These are phyloP conservation scores for Hirsutella rhossiliensis DNA, from an alignment of 2,329 filamentous ascomycete genomes.

Conservation along the genomic window DNA sequence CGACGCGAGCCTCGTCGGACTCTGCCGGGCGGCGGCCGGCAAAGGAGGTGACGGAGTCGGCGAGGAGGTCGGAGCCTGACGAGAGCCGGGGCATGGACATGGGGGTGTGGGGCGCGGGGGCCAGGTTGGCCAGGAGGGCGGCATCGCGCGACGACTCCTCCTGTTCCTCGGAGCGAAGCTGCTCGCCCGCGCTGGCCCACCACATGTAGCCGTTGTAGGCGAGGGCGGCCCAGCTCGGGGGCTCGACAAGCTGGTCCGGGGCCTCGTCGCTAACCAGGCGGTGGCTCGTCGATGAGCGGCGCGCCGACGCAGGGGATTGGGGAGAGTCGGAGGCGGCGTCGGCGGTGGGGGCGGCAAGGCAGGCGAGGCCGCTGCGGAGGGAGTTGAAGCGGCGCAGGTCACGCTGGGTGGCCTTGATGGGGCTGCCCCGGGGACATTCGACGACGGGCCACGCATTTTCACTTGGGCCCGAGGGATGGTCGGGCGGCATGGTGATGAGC, in stretches of 20 bases:
- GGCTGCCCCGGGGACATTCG: conserved; percentile 48
- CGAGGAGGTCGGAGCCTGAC: conserved; percentile 21
- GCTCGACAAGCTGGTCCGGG: conserved; percentile 47
- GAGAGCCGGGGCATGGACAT: conserved; percentile 18
- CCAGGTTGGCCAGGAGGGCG: conserved; percentile 41
- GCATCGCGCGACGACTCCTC: conserved; percentile 45
- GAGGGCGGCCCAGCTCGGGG: conserved; percentile 57
- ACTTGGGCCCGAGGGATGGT: conserved; percentile 42
- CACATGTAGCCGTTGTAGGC: conserved; percentile 80
- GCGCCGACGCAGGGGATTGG: conserved; percentile 11
- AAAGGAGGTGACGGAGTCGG: conserved; percentile 33
- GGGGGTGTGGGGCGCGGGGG: conserved; percentile 17
- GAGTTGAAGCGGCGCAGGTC: conserved; percentile 71
- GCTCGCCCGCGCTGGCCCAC: conserved; percentile 78
- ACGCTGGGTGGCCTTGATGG: conserved; percentile 77
- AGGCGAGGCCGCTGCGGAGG: conserved; percentile 50
- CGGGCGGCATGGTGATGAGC: conserved; percentile 67
- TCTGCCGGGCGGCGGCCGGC: conserved; percentile 21
- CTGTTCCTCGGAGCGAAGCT: conserved; percentile 46
- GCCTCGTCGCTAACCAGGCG: conserved; percentile 22
- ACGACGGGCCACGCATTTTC: conserved; percentile 66
- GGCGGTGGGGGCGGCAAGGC: conserved; percentile 22
- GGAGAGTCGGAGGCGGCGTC: conserved; percentile 10
- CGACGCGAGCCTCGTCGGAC: conserved; percentile 36
- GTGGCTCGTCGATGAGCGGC: conserved; percentile 14